phyloP scores from a whole-genome alignment of 2,329 filamentous ascomycete species.

The Huntiella bhutanensis region DNA sequence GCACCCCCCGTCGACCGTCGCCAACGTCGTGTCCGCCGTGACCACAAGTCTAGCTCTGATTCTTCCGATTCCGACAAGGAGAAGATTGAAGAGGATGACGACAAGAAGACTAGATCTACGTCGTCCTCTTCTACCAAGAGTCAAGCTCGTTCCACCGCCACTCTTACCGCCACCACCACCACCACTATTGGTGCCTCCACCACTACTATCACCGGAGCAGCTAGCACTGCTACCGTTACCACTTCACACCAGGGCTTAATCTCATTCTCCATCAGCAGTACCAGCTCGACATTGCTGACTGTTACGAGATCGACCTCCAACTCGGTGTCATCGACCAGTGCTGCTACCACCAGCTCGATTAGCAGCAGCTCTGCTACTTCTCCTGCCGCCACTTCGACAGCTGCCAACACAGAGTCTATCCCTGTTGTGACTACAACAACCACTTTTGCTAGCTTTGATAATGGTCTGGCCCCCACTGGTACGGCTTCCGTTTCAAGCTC shows the following conservation, averaged over 20 bases:
- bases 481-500: not conserved
- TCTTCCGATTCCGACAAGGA: not conserved
- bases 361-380: not conserved
- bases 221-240: not conserved
- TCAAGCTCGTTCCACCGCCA: not conserved
- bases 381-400: not conserved
- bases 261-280: not conserved
- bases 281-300: not conserved
- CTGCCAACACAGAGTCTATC: not conserved
- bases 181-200: not conserved
- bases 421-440: not conserved
- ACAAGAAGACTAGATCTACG: not conserved
- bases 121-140: not conserved
- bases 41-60: not conserved
- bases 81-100: not conserved
- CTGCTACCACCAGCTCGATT: not conserved
- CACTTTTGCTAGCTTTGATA: not conserved
- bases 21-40: not conserved
- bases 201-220: not conserved
- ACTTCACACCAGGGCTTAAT: not conserved
- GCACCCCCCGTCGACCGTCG: not conserved
- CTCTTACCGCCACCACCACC: constrained; percentile 1
- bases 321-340: not conserved
- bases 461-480: not conserved
- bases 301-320: not conserved